phyloP scores from a whole-genome alignment of 306 rosid species.

The Echinosophora koreensis region DNA sequence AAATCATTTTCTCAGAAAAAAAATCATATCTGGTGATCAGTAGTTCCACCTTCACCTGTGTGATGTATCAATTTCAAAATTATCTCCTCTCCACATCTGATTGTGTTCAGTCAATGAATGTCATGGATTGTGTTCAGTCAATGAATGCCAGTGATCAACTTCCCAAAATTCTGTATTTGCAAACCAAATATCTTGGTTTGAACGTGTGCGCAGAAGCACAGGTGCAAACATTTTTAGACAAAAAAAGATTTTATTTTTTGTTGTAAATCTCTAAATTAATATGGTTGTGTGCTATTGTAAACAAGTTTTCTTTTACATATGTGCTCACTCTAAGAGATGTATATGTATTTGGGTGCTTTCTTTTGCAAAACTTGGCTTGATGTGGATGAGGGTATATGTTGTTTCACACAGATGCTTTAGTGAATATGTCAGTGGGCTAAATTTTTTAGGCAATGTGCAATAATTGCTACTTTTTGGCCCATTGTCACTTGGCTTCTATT shows the following conservation, averaged over 20 bases:
- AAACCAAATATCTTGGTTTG: not conserved
- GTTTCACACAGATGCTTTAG: constrained; percentile 5
- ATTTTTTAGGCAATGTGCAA: too few species aligned
- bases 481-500: constrained; percentile 1
- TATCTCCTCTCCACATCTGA: not conserved
- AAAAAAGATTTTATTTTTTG: not conserved
- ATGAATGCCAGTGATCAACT: not conserved
- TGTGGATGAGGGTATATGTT: constrained; percentile 7
- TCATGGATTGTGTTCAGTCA: constrained; percentile 3
- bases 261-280: not conserved
- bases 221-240: not conserved
- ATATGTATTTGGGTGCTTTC: not conserved
- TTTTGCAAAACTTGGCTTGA: not conserved
- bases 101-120: constrained; percentile 2
- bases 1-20: constrained; percentile 33
- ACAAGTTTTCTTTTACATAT: not conserved
- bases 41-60: constrained; percentile 19
- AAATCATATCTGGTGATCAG: constrained; percentile 26
- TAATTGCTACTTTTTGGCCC: not conserved
- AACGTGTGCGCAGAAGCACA: not conserved
- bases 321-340: not conserved
- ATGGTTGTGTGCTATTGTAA: not conserved
- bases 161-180: constrained; percentile 1
- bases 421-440: not conserved
- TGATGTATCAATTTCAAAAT: constrained; percentile 25